phyloP scores from a whole-genome alignment of 1,139 yeast genomes.

The Martiniozyma asiatica region DNA sequence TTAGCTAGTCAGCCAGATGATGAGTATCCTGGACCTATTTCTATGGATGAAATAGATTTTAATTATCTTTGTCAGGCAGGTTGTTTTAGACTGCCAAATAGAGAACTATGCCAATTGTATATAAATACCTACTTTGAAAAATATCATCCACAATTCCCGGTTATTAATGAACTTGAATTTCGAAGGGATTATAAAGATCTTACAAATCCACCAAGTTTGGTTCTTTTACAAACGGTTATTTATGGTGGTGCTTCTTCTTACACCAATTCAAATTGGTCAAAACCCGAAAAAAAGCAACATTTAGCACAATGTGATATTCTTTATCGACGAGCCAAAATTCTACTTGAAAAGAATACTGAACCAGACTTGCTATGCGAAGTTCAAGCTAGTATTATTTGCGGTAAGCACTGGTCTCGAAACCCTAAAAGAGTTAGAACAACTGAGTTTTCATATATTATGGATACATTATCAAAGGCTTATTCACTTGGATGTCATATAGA shows the following conservation, averaged over 20 bases:
- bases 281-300: constrained; percentile 9
- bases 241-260: constrained; percentile 47
- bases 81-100: constrained; percentile 57
- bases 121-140: constrained; percentile 52
- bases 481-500: constrained; percentile 63
- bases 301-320: constrained; percentile 32
- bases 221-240: constrained; percentile 59
- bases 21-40: constrained; percentile 19
- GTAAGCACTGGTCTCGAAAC: constrained; percentile 14
- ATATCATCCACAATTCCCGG: constrained; percentile 42
- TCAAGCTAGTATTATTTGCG: constrained; percentile 38
- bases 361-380: constrained; percentile 52
- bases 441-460: constrained; percentile 10
- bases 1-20: constrained; percentile 18
- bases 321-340: constrained; percentile 64
- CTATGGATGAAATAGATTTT: constrained; percentile 51
- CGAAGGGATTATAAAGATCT: constrained; percentile 47
- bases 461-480: constrained; percentile 34
- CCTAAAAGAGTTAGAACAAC: constrained; percentile 10
- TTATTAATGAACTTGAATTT: constrained; percentile 52
- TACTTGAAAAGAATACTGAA: constrained; percentile 62
- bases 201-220: constrained; percentile 51
- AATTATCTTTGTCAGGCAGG: constrained; percentile 59
- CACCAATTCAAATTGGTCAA: constrained; percentile 12
- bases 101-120: constrained; percentile 46